Evolutionary conservation across 345 rosid genomes (phyloP), one percentile per base, ranked within the genome.

Genomic region (Cochlearia excelsa): DNA sequence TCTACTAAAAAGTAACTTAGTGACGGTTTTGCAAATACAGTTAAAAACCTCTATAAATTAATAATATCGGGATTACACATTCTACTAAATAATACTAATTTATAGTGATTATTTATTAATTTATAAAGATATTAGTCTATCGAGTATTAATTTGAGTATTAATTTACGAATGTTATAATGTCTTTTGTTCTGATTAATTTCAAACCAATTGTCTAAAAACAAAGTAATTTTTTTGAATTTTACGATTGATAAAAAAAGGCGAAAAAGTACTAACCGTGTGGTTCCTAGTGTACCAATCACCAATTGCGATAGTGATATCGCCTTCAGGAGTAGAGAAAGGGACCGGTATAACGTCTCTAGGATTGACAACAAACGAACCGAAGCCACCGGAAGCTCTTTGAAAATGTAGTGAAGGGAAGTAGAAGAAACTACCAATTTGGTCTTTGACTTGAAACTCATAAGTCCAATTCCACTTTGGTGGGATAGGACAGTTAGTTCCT

Each of bases 381-480:
- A 73, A 94, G 46, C 99, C 99, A 69, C 99, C 96, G 6, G 96
- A 66, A 11, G 99, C 95, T 79, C 82, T 85, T 68, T 94, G 99
- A 81, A 90, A 83, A 77, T 94, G 63, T n/a, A 83, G 87, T 54
- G 99, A 82, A 46, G 99, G 99, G 79, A 94, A 94, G 81, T 94
- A 94, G 71, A 81, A 90, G 96, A 85, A 90, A 74, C 99, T 94
- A 54, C 99, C 99, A 67, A 94, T 66, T 67, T 94, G 99, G 66
- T 94, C 99, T 72, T 94, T 94, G 7, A 94, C 99, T 72, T 94
- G 99, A 71, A 94, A 94, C 80, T 94, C 84, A 75, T 94, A 94
- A 70, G 97, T 94, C 97, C 96, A 94, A 78, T 94, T 94, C 99
- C 99, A 94, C 75, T 94, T 94, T 38, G 99, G 78, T 50, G 99